Evolutionary conservation across 495 filamentous ascomycete genomes (phyloP).

Genomic region (Xylaria grammica): DNA sequence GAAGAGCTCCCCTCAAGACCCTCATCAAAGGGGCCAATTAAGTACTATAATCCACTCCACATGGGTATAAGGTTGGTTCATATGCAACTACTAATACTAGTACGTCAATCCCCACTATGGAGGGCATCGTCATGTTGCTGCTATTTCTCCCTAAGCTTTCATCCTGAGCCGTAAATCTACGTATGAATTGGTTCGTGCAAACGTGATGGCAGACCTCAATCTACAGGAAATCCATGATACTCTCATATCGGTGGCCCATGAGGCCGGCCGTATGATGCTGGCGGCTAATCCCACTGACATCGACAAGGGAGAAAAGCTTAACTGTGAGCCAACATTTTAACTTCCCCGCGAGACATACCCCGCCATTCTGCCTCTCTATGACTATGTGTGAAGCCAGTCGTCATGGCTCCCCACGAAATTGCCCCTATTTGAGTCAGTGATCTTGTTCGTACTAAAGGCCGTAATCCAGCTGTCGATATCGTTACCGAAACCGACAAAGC

Average conservation of each 20-base stretch:
- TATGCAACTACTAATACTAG: neutral
- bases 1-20: no score
- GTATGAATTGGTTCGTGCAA: neutral
- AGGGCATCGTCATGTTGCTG: neutral
- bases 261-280: conserved; percentile 83
- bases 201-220: conserved; percentile 58
- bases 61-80: conserved; percentile 5
- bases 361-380: conserved; percentile 28
- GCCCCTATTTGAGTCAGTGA: neutral
- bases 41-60: conserved; percentile 1
- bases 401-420: neutral
- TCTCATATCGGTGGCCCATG: conserved; percentile 72
- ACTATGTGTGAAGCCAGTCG: neutral
- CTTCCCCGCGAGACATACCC: neutral
- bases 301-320: conserved; percentile 77
- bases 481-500: conserved; percentile 88
- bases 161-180: neutral
- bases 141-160: neutral
- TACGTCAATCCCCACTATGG: conserved; percentile 8
- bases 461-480: conserved; percentile 70
- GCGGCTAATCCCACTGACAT: conserved; percentile 70
- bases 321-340: conserved; percentile 60
- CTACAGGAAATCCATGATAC: conserved; percentile 82
- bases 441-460: neutral
- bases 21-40: conserved; percentile 8